These are phyloP conservation scores for Xerocomus spinulosus DNA, from an alignment of 768 basidiomycete genomes.

Conservation along the genomic window DNA sequence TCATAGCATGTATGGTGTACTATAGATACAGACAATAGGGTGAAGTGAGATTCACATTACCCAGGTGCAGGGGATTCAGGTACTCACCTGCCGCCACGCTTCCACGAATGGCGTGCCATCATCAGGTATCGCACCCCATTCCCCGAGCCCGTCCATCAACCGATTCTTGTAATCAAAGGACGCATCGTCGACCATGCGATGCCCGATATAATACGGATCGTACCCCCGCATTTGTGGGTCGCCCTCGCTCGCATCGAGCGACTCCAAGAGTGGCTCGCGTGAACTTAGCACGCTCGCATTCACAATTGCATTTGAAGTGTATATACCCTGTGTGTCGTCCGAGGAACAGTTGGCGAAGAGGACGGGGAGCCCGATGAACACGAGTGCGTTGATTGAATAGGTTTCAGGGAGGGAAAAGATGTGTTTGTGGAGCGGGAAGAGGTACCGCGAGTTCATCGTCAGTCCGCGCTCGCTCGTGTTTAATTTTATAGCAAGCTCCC, in stretches of 20 bases:
- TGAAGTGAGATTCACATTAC: too few species aligned
- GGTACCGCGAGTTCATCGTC: constrained; percentile 47
- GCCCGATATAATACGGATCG: constrained; percentile 47
- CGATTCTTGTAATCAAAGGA: constrained; percentile 41
- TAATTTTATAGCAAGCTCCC: constrained; percentile 16
- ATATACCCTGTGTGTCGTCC: constrained; percentile 39
- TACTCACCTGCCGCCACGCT: constrained; percentile 44
- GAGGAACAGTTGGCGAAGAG: constrained; percentile 39
- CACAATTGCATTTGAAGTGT: constrained; percentile 42
- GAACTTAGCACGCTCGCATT: constrained; percentile 39
- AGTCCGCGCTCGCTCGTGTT: constrained; percentile 25
- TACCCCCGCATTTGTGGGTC: constrained; percentile 35
- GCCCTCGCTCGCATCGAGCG: constrained; percentile 14
- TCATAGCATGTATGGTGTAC: too few species aligned
- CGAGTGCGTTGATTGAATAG: constrained; percentile 47
- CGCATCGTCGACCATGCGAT: constrained; percentile 22
- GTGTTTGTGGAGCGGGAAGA: constrained; percentile 52
- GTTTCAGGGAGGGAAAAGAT: constrained; percentile 46
- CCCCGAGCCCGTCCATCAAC: constrained; percentile 11
- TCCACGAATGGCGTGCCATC: constrained; percentile 46
- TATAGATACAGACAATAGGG: too few species aligned
- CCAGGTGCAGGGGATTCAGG: too few species aligned
- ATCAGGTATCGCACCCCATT: constrained; percentile 11
- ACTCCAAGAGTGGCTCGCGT: constrained; percentile 18
- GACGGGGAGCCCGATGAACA: constrained; percentile 52